Evolutionary conservation across 768 basidiomycete species (phyloP).

Genomic region (Lactarius hatsudake): DNA sequence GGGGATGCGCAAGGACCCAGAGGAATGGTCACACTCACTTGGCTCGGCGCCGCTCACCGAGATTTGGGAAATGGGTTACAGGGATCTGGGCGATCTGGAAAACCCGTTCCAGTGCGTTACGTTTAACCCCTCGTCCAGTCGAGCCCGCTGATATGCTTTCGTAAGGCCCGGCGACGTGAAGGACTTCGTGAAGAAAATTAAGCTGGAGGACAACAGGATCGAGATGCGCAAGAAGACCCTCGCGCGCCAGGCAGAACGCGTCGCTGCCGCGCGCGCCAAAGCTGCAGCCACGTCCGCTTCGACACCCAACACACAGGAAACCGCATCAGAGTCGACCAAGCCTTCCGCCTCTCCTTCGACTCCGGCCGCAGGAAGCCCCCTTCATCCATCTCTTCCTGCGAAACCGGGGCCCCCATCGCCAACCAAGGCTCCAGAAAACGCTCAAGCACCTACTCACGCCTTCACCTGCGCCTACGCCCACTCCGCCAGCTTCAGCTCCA

Average conservation of each 20-base stretch:
- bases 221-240: constrained; percentile 47
- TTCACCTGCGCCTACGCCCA: constrained; percentile 7
- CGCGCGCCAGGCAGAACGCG: constrained; percentile 37
- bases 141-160: constrained; percentile 11
- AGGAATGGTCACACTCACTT: constrained; percentile 60
- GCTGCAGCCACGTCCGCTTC: constrained; percentile 32
- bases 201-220: constrained; percentile 63
- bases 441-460: constrained; percentile 35
- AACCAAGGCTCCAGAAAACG: constrained; percentile 29
- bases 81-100: constrained; percentile 58
- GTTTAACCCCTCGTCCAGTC: not conserved
- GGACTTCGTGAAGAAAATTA: constrained; percentile 69
- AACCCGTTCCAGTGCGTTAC: constrained; percentile 60
- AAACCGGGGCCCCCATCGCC: constrained; percentile 53
- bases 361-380: constrained; percentile 25
- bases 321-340: constrained; percentile 3
- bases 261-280: constrained; percentile 44
- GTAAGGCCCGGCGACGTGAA: constrained; percentile 68
- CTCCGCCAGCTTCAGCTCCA: not conserved
- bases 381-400: constrained; percentile 43
- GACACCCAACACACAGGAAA: constrained; percentile 30
- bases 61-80: constrained; percentile 82
- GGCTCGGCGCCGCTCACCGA: constrained; percentile 74
- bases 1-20: constrained; percentile 55
- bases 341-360: constrained; percentile 25